Conservation (phyloP, 1,284 basidiomycete genomes). For the Chondrostereum purpureum region DNA sequence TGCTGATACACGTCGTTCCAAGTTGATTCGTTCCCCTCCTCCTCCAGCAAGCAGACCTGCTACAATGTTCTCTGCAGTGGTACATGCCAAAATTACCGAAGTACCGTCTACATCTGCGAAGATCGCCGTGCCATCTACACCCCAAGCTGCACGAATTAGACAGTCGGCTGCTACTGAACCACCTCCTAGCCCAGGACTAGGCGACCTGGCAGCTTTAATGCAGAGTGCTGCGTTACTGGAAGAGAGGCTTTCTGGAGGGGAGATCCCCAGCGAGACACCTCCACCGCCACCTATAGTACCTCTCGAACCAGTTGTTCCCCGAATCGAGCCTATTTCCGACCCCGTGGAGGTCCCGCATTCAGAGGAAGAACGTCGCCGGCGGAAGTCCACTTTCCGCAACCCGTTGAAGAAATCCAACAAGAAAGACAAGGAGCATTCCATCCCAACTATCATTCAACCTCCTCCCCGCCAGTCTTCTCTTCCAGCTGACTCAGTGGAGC, state of each 20-base stretch:
- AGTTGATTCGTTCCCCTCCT: too few relatives aligned
- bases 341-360: conserved; percentile 7
- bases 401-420: background rate
- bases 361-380: conserved; percentile 1
- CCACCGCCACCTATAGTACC: background rate
- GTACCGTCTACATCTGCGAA: conserved; percentile 15
- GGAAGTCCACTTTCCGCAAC: conserved; percentile 4
- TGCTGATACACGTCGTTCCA: too few relatives aligned
- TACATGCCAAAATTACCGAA: conserved; percentile 39
- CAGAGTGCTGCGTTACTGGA: conserved; percentile 47
- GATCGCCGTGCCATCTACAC: conserved; percentile 18
- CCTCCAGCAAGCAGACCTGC: conserved; percentile 7
- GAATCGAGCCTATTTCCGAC: background rate
- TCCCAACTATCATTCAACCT: conserved; percentile 1
- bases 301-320: conserved; percentile 5
- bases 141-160: conserved; percentile 21
- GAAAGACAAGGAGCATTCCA: too few relatives aligned
- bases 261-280: conserved; percentile 27
- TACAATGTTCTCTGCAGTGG: conserved; percentile 42
- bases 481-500: background rate
- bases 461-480: conserved; percentile 4
- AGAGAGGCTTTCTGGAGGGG: conserved; percentile 36
- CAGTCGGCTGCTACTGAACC: conserved; percentile 18
- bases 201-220: conserved; percentile 41
- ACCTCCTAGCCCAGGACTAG: conserved; percentile 34